phyloP scores from a whole-genome alignment of 2,329 filamentous ascomycete species.

The Ploettnerulaceae sp. region DNA sequence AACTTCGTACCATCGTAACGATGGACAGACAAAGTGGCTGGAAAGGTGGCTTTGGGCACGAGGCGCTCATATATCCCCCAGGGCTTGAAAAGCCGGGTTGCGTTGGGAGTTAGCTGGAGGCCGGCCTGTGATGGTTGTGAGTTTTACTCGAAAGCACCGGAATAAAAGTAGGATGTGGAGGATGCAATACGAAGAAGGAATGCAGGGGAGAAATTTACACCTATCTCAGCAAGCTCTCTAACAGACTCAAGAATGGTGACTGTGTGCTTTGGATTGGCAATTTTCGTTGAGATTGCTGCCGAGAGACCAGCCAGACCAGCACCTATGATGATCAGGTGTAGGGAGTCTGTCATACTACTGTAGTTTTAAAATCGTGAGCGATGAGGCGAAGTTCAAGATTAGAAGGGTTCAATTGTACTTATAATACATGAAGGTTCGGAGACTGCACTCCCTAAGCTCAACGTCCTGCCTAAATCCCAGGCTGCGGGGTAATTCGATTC shows the following conservation, averaged over 20 bases:
- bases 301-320: slow-evolving; percentile 42
- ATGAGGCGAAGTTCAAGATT: too few relatives aligned
- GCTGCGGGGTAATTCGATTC: too few relatives aligned
- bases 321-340: slow-evolving; percentile 40
- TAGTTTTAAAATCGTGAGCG: not conserved
- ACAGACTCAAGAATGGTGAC: slow-evolving; percentile 42
- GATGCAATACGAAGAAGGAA: too few relatives aligned
- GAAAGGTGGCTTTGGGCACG: slow-evolving; percentile 34
- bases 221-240: slow-evolving; percentile 38
- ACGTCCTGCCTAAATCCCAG: too few relatives aligned
- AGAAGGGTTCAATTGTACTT: too few relatives aligned
- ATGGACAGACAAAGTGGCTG: slow-evolving; percentile 46
- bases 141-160: too few relatives aligned
- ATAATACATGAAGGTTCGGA: too few relatives aligned
- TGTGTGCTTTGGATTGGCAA: slow-evolving; percentile 35
- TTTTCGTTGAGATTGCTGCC: slow-evolving; percentile 35
- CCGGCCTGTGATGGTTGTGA: slow-evolving; percentile 22
- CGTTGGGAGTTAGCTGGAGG: slow-evolving; percentile 31
- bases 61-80: slow-evolving; percentile 29
- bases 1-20: slow-evolving; percentile 45
- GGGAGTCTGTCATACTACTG: slow-evolving; percentile 9
- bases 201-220: slow-evolving; percentile 25
- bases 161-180: too few relatives aligned
- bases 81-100: slow-evolving; percentile 28
- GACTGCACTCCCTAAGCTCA: too few relatives aligned